phyloP scores from a whole-genome alignment of 2,329 filamentous ascomycete species.

The Allantophomopsis lycopodina region DNA sequence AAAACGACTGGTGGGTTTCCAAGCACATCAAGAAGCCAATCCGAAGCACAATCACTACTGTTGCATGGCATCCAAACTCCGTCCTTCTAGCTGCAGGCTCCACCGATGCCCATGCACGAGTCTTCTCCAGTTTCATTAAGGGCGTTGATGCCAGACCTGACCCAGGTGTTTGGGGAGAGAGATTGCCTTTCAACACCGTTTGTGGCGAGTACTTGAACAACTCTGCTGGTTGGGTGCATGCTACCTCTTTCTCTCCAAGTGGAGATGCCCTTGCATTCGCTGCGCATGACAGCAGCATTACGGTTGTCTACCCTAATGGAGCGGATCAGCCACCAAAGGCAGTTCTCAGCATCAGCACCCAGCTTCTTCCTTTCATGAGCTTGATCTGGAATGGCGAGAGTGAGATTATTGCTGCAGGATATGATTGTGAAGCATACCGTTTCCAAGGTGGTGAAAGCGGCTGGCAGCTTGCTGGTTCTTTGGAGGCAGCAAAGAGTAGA shows the following conservation, averaged over 20 bases:
- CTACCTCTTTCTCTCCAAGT: constrained; percentile 82
- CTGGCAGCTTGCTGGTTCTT: constrained; percentile 71
- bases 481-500: constrained; percentile 54
- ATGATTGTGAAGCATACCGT: constrained; percentile 81
- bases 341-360: constrained; percentile 81
- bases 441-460: constrained; percentile 67
- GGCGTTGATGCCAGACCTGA: constrained; percentile 79
- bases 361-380: constrained; percentile 83
- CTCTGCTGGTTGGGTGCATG: constrained; percentile 93
- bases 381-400: constrained; percentile 84
- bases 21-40: constrained; percentile 99
- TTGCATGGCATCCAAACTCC: constrained; percentile 96
- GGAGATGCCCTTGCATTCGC: constrained; percentile 90
- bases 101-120: constrained; percentile 92
- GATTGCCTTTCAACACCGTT: constrained; percentile 94
- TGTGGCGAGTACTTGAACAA: constrained; percentile 95
- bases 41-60: constrained; percentile 86
- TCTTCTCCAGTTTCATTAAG: constrained; percentile 95
- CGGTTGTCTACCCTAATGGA: constrained; percentile 84
- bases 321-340: constrained; percentile 84
- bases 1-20: constrained; percentile 99
- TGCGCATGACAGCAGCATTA: constrained; percentile 91
- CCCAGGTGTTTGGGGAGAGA: constrained; percentile 83
- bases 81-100: constrained; percentile 88
- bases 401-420: constrained; percentile 90